Conservation (phyloP, 1,284 basidiomycete genomes). For the Sporisorium scitamineum region DNA sequence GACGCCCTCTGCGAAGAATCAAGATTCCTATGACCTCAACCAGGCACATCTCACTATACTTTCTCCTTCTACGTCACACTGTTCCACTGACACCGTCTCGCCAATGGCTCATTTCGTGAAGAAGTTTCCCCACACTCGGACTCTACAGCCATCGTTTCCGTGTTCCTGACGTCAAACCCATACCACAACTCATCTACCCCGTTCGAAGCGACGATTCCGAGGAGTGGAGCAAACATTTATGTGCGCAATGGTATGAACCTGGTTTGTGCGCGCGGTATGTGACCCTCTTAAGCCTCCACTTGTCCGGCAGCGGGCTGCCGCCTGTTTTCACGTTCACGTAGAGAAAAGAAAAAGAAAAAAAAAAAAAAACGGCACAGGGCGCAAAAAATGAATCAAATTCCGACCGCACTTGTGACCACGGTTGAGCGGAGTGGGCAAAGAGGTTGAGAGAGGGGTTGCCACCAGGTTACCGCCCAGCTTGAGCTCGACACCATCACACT, state of each 20-base stretch:
- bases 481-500: not conserved
- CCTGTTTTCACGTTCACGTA: conserved; percentile 16
- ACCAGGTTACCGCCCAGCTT: not conserved
- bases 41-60: too few species aligned
- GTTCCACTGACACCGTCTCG: not conserved
- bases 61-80: not conserved
- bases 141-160: not conserved
- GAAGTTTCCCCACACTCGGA: conserved; percentile 15
- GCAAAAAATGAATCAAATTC: not conserved
- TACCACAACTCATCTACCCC: not conserved
- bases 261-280: too few species aligned
- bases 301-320: not conserved
- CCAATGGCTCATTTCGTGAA: too few species aligned
- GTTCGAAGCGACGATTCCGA: too few species aligned
- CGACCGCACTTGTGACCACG: not conserved
- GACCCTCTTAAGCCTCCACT: conserved; percentile 1
- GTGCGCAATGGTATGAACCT: too few species aligned
- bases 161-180: conserved; percentile 1
- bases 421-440: not conserved
- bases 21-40: too few species aligned
- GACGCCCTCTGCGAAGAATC: not conserved
- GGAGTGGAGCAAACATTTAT: too few species aligned
- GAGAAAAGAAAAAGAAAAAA: conserved; percentile 9
- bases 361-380: too few species aligned
- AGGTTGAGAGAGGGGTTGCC: not conserved